Evolutionary conservation across 768 basidiomycete genomes (phyloP).

Genomic region (Leccinum fibrillosum): DNA sequence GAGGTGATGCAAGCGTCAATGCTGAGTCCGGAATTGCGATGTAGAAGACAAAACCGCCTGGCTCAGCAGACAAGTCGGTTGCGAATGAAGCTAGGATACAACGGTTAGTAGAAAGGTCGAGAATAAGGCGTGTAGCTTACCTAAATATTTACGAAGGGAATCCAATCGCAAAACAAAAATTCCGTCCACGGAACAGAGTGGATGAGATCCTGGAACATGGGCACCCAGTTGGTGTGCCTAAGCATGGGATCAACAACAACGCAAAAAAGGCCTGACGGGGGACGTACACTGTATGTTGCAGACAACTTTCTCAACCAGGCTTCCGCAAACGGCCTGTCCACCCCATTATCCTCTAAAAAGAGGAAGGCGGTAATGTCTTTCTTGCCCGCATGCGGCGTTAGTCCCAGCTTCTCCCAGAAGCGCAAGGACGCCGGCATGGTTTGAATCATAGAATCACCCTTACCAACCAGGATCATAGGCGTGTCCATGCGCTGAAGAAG

Average conservation of each 20-base stretch:
- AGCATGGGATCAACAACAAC: constrained; percentile 8
- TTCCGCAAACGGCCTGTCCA: constrained; percentile 47
- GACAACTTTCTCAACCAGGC: constrained; percentile 58
- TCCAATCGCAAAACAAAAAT: constrained; percentile 65
- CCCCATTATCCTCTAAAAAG: constrained; percentile 60
- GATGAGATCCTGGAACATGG: constrained; percentile 50
- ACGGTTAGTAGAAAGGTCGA: not conserved
- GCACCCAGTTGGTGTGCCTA: constrained; percentile 63
- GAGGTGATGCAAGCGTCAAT: constrained; percentile 61
- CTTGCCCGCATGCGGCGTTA: constrained; percentile 64
- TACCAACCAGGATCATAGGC: constrained; percentile 64
- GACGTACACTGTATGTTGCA: constrained; percentile 56
- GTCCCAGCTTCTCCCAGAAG: constrained; percentile 84
- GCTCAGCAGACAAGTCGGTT: constrained; percentile 36
- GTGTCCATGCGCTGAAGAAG: constrained; percentile 38
- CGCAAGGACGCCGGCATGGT: constrained; percentile 65
- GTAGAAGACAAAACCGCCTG: constrained; percentile 58
- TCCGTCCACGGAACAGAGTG: constrained; percentile 48
- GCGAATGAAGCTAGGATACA: constrained; percentile 46
- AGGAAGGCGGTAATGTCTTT: constrained; percentile 71
- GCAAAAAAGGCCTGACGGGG: not conserved
- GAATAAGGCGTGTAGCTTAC: constrained; percentile 33
- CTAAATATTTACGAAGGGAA: constrained; percentile 63
- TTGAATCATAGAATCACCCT: constrained; percentile 67
- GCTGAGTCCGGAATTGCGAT: constrained; percentile 58